phyloP scores from a whole-genome alignment of 148 eudicot species.

The Nepenthes mirabilis region DNA sequence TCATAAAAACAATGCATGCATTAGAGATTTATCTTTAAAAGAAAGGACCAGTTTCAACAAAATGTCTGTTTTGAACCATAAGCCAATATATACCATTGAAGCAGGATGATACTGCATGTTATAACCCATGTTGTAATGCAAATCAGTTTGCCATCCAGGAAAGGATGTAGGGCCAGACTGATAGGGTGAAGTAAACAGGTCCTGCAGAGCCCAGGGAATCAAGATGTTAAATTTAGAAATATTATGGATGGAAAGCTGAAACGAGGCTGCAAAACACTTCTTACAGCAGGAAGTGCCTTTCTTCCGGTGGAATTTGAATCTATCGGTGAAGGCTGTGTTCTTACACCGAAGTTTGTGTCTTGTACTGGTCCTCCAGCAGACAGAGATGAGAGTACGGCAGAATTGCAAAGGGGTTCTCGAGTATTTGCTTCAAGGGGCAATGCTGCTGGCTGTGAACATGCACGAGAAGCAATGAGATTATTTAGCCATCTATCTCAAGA shows the following conservation, averaged over 20 bases:
- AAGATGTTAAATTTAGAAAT: neutral
- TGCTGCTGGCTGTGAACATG: conserved; percentile 18
- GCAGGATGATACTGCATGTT: conserved; percentile 39
- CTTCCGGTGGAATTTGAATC: conserved; percentile 31
- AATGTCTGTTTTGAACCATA: neutral
- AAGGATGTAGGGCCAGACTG: conserved; percentile 19
- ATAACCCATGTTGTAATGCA: conserved; percentile 39
- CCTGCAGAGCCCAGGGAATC: conserved; percentile 22
- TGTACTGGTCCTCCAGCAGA: conserved; percentile 10
- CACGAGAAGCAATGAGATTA: conserved; percentile 1
- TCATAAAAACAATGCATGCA: neutral
- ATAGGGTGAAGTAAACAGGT: conserved; percentile 41
- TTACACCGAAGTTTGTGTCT: conserved; percentile 9
- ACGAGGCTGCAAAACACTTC: conserved; percentile 2
- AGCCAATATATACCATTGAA: conserved; percentile 25
- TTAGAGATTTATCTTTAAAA: neutral
- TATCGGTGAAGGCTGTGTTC: conserved; percentile 5
- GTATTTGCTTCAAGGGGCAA: conserved; percentile 10
- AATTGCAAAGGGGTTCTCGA: conserved; percentile 10
- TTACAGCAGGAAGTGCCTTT: conserved; percentile 56
- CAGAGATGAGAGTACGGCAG: conserved; percentile 16
- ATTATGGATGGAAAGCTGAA: conserved; percentile 1
- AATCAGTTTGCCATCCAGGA: conserved; percentile 35
- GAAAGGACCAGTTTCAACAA: neutral
- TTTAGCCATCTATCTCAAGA: neutral